Base-by-base conservation (phyloP, 2,329 filamentous ascomycete species). In the Diaporthe sp. region DNA sequence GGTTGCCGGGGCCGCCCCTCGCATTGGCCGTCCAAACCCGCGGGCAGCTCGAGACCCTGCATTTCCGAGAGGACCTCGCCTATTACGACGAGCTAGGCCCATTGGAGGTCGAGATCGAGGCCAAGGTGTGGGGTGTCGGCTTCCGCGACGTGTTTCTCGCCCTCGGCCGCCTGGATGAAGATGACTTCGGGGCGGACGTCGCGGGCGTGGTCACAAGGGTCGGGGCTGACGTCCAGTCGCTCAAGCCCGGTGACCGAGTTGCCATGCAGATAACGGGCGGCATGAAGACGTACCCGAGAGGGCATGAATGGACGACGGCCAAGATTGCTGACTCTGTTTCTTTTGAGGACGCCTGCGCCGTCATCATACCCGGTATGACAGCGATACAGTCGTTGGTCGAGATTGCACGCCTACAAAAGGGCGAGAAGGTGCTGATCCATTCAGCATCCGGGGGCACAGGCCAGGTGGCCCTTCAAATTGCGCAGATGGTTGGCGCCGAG, bases 401-500 rank as follows among this genome's bases (percentile, higher is more conserved):
- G 25, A 57, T 82, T 22, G 82, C 80, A 1, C 75, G 77, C 0
- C 78, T 86, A 1, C 72, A 76, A 4, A 68, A 70, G 0, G 80
- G 78, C 6, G 78, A 82, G 49, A 83, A 77, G 5, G 79, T 88
- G 4, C 80, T 89, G 3, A 81, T 89, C 17, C 86, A 87, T 62
- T 81, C 82, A 7, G 87, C 83, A 8, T 83, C 85, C 10, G 85
- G 86, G 62, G 81, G 82, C 1, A 80, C 85, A 37, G 87, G 88
- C 0, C 81, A 86, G 25, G 84, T 84, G 17, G 87, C 86, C 4
- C 76, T 89, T 3, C 80, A 82, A 9, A 74, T 89, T 15, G 84
- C 85, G 8, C 79, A 79, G 49, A 73, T 80, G 1, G 74, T 81
- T 3, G 85, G 83, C 1, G 84, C 83, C 4, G 81, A 85, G 6